Conservation (phyloP, 208 protist genomes). For the Leptomonas pyrrhocoris region DNA sequence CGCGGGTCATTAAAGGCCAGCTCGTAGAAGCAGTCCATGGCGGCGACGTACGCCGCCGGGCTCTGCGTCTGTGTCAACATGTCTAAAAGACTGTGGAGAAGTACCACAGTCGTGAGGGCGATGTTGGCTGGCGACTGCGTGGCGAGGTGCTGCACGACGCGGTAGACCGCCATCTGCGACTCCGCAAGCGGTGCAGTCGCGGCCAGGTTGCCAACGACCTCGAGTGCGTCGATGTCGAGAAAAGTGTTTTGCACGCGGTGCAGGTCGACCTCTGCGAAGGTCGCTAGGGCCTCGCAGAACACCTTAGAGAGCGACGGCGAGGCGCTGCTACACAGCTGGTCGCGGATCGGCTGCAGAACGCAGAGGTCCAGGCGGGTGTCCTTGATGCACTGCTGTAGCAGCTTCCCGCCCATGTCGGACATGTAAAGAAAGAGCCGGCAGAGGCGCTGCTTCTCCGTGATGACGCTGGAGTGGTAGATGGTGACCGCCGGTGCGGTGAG, state of each 20-base stretch:
- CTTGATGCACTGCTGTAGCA: conserved; percentile 37
- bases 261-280: conserved; percentile 28
- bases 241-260: conserved; percentile 39
- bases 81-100: conserved; percentile 44
- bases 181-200: conserved; percentile 44
- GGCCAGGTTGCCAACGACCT: conserved; percentile 57
- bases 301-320: conserved; percentile 36
- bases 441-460: conserved; percentile 37
- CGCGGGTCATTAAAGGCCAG: conserved; percentile 69
- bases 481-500: conserved; percentile 28
- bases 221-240: conserved; percentile 71
- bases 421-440: conserved; percentile 31
- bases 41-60: conserved; percentile 54
- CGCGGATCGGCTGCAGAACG: conserved; percentile 58
- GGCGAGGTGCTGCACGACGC: conserved; percentile 38
- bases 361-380: conserved; percentile 43
- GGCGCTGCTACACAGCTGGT: conserved; percentile 54
- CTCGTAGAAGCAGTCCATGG: conserved; percentile 71
- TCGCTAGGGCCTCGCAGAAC: conserved; percentile 64
- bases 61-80: conserved; percentile 41
- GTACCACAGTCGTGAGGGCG: conserved; percentile 42
- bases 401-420: conserved; percentile 30
- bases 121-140: conserved; percentile 60
- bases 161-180: conserved; percentile 60
- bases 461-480: conserved; percentile 25